phyloP scores from a whole-genome alignment of 495 filamentous ascomycete species.

The Platismatia glauca region DNA sequence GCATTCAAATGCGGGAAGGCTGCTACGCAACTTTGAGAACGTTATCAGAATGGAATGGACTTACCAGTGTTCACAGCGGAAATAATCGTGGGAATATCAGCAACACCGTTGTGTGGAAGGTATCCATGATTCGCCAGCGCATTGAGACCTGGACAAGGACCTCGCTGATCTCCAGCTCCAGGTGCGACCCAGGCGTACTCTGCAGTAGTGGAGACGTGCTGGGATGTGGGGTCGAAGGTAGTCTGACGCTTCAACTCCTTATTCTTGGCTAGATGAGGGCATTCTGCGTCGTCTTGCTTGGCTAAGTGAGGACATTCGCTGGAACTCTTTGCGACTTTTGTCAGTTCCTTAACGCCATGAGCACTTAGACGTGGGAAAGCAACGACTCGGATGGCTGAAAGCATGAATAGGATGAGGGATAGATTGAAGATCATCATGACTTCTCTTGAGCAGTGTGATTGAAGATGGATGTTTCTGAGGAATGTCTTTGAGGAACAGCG shows the following conservation, averaged over 20 bases:
- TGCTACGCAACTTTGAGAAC: neutral
- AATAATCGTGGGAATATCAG: conserved; percentile 30
- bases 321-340: neutral
- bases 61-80: conserved; percentile 25
- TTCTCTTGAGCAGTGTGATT: neutral
- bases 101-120: conserved; percentile 44
- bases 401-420: neutral
- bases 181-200: conserved; percentile 35
- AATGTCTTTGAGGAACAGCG: neutral
- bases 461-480: neutral
- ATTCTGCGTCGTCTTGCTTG: neutral
- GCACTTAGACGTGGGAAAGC: conserved; percentile 10
- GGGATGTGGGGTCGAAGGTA: conserved; percentile 16
- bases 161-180: conserved; percentile 35
- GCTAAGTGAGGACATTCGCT: conserved; percentile 6
- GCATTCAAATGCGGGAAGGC: neutral
- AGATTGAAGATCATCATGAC: neutral
- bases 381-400: neutral
- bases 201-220: conserved; percentile 24
- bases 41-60: neutral
- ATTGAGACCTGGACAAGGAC: conserved; percentile 46
- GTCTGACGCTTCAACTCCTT: conserved; percentile 6
- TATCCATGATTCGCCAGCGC: conserved; percentile 48
- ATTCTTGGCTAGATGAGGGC: neutral
- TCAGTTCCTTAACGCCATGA: neutral